Conservation (phyloP, 2,329 filamentous ascomycete genomes). For the Aspergillus pseudotamarii region DNA sequence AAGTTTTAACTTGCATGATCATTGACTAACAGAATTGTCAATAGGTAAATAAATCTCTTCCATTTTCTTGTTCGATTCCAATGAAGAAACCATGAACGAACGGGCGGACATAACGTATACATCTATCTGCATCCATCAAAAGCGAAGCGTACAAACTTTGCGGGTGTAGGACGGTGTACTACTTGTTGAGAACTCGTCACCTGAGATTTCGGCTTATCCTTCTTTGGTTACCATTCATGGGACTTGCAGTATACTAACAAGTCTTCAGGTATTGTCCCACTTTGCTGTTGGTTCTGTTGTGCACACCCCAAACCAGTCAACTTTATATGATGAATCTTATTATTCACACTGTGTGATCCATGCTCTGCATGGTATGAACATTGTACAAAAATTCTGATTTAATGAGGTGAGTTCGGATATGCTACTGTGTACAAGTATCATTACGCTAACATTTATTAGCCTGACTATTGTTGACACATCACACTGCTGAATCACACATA, state of each 20-base stretch:
- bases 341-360: conserved; percentile 73
- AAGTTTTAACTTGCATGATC: conserved; percentile 19
- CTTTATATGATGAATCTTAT: conserved; percentile 63
- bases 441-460: conserved; percentile 40
- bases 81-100: conserved; percentile 70
- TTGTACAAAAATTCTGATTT: conserved; percentile 69
- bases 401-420: conserved; percentile 58
- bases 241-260: conserved; percentile 24
- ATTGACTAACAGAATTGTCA: conserved; percentile 33
- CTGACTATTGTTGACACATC: conserved; percentile 46
- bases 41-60: conserved; percentile 36
- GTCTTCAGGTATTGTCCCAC: conserved; percentile 30
- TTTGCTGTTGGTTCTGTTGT: conserved; percentile 15
- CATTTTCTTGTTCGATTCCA: conserved; percentile 25
- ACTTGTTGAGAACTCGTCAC: conserved; percentile 72
- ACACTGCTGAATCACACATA: conserved; percentile 25
- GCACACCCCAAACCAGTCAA: conserved; percentile 31
- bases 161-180: conserved; percentile 55
- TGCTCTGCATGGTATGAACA: conserved; percentile 60
- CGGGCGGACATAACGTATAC: conserved; percentile 68
- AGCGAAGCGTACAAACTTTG: conserved; percentile 67
- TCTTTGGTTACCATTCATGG: conserved; percentile 23
- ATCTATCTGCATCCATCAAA: conserved; percentile 54
- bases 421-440: not conserved
- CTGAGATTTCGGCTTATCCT: conserved; percentile 51